Evolutionary conservation across 495 filamentous ascomycete species (phyloP).

Genomic region (Lichina pygmaea): DNA sequence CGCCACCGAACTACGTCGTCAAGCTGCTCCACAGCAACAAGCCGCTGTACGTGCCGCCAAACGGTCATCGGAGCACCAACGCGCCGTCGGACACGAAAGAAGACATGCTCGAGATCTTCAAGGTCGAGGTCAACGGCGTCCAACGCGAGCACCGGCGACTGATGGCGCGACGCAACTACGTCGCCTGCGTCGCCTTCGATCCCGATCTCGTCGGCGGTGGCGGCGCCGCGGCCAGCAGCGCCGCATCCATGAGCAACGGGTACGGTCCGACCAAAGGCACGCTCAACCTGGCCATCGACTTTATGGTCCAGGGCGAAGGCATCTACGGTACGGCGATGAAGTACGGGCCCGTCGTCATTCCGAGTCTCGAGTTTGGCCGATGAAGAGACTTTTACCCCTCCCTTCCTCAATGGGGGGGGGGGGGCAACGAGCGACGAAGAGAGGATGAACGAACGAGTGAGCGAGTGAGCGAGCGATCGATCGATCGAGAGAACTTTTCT

Average conservation of each 20-base stretch:
- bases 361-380: conserved; percentile 62
- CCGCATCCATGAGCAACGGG: neutral
- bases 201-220: conserved; percentile 39
- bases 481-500: too few relatives aligned
- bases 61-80: conserved; percentile 56
- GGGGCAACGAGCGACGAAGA: too few relatives aligned
- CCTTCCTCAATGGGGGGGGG: too few relatives aligned
- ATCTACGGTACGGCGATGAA: conserved; percentile 57
- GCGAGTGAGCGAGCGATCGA: too few relatives aligned
- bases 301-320: conserved; percentile 87
- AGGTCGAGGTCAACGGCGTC: conserved; percentile 58
- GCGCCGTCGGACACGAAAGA: conserved; percentile 72
- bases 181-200: conserved; percentile 82
- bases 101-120: conserved; percentile 99
- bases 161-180: conserved; percentile 82
- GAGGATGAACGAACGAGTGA: too few relatives aligned
- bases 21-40: conserved; percentile 84
- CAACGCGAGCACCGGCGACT: conserved; percentile 62
- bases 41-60: conserved; percentile 65
- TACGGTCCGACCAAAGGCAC: conserved; percentile 25
- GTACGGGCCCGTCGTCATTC: conserved; percentile 91
- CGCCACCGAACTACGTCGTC: conserved; percentile 57
- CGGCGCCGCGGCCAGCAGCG: conserved; percentile 6
- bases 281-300: conserved; percentile 79
- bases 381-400: conserved; percentile 4